phyloP scores from a whole-genome alignment of 495 filamentous ascomycete genomes.

The Aspergillus mulundensis region DNA sequence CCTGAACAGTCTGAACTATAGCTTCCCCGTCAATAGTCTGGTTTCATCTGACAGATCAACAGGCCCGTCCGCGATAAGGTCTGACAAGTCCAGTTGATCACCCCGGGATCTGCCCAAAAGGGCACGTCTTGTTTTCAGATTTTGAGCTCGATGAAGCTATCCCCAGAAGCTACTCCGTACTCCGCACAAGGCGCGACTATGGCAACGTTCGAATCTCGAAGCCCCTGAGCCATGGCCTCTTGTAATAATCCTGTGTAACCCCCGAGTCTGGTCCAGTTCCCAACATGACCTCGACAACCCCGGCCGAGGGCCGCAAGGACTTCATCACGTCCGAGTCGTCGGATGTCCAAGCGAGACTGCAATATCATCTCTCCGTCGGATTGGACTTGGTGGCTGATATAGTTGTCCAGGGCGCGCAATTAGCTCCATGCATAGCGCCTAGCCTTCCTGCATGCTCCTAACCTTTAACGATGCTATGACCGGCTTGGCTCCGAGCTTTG shows the following conservation, averaged over 20 bases:
- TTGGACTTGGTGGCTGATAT: not conserved
- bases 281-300: not conserved
- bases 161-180: not conserved
- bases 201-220: not conserved
- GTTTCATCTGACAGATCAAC: conserved; percentile 9
- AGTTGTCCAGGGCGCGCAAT: not conserved
- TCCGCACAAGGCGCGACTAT: not conserved
- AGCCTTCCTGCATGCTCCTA: not conserved
- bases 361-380: not conserved
- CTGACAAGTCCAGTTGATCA: not conserved
- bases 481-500: not conserved
- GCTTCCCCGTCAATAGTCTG: not conserved
- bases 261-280: not conserved
- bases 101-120: not conserved
- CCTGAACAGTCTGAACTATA: too few relatives aligned
- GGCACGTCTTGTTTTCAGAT: not conserved
- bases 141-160: not conserved
- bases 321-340: not conserved
- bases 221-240: not conserved
- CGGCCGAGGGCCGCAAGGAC: not conserved
- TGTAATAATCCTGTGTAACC: not conserved
- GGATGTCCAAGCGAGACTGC: not conserved
- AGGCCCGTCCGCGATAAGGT: too few relatives aligned
- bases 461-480: not conserved
- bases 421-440: not conserved